These are phyloP conservation scores for Cytospora mali DNA, from an alignment of 2,329 filamentous ascomycete species.

Conservation along the genomic window DNA sequence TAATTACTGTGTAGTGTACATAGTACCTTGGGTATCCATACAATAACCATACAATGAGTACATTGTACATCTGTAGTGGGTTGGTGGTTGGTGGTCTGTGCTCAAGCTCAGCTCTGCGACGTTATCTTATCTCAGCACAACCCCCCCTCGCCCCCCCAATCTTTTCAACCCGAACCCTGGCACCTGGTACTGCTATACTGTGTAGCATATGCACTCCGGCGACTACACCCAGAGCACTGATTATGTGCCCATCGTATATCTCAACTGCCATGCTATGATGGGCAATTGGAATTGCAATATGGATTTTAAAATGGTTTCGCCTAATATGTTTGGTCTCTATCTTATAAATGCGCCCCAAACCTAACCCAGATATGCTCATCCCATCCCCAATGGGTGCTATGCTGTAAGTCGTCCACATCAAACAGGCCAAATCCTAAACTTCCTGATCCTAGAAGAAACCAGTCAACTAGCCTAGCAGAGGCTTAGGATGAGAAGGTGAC, in stretches of 20 bases:
- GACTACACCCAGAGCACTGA: no score
- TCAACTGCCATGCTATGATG: background rate
- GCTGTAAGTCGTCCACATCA: background rate
- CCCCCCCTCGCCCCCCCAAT: background rate
- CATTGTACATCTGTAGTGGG: background rate
- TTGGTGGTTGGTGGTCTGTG: slow-evolving; percentile 1
- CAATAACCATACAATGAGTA: no score
- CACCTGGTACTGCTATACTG: background rate
- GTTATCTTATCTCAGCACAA: slow-evolving; percentile 3
- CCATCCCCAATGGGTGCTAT: background rate
- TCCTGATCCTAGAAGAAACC: background rate
- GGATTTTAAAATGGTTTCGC: background rate
- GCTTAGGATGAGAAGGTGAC: background rate
- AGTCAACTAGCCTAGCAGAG: background rate
- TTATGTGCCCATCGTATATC: background rate
- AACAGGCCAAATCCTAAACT: background rate
- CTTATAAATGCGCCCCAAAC: background rate
- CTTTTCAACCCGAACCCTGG: background rate
- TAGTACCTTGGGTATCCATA: background rate
- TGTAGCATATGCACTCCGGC: no score
- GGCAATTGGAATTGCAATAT: background rate
- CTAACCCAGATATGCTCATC: background rate
- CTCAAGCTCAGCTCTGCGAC: slow-evolving; percentile 2
- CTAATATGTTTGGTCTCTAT: background rate
- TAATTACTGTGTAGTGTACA: slow-evolving; percentile 3